Evolutionary conservation across 2,329 filamentous ascomycete genomes (phyloP).

Genomic region (Hymenoscyphus occultus): DNA sequence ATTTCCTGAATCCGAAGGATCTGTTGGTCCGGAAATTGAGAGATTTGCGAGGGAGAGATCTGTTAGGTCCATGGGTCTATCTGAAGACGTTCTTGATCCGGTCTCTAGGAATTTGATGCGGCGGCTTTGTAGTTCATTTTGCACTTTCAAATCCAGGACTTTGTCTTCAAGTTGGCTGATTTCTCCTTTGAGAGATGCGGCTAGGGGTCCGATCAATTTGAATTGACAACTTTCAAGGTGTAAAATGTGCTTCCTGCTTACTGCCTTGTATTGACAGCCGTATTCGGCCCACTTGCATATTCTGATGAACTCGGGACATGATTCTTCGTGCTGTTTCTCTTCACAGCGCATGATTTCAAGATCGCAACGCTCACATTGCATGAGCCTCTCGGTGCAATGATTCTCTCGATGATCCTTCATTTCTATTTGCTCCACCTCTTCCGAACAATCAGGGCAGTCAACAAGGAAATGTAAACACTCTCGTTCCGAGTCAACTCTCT

Average conservation of each 20-base stretch:
- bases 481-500: constrained; percentile 48
- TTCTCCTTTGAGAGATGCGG: constrained; percentile 46
- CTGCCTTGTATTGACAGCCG: constrained; percentile 45
- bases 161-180: constrained; percentile 40
- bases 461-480: constrained; percentile 54
- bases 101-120: constrained; percentile 45
- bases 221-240: constrained; percentile 52
- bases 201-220: constrained; percentile 50
- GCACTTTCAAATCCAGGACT: constrained; percentile 44
- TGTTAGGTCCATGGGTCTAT: constrained; percentile 26
- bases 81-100: constrained; percentile 30
- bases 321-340: constrained; percentile 36
- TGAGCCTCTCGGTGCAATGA: constrained; percentile 43
- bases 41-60: constrained; percentile 31
- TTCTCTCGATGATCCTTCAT: constrained; percentile 47
- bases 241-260: constrained; percentile 41
- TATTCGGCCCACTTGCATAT: constrained; percentile 48
- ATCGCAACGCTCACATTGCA: constrained; percentile 31
- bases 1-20: constrained; percentile 40
- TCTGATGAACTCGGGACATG: constrained; percentile 44
- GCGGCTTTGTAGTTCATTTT: constrained; percentile 41
- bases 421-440: constrained; percentile 43
- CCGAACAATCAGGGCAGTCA: constrained; percentile 53
- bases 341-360: constrained; percentile 29
- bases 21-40: constrained; percentile 23